Conservation (phyloP, 78 protist species). For the Dictyostelium capitatum region DNA sequence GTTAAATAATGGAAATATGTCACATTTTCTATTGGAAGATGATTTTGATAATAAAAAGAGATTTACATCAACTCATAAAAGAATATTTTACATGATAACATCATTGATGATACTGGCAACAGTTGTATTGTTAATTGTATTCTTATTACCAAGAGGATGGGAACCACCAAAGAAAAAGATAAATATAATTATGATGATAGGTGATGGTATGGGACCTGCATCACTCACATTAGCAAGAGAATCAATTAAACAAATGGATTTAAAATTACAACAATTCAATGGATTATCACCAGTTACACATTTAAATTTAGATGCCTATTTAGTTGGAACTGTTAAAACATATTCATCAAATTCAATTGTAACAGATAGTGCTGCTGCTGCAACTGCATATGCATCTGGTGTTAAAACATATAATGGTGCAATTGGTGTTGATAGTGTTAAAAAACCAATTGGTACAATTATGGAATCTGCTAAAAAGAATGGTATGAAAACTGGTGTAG, state of each 20-base stretch:
- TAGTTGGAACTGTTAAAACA: slow-evolving; percentile 57
- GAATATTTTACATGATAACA: slow-evolving; percentile 18
- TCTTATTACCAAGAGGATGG: slow-evolving; percentile 51
- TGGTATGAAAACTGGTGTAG: slow-evolving; percentile 83
- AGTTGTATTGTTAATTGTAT: slow-evolving; percentile 37
- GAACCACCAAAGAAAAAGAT: slow-evolving; percentile 9
- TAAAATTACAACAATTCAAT: background rate
- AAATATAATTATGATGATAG: slow-evolving; percentile 65
- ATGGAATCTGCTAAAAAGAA: slow-evolving; percentile 81
- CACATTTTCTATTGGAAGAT: slow-evolving; percentile 33
- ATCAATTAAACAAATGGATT: background rate
- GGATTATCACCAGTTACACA: background rate
- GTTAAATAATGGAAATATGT: background rate
- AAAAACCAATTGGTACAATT: slow-evolving; percentile 73
- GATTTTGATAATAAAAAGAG: slow-evolving; percentile 6
- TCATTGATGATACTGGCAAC: background rate
- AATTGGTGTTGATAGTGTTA: slow-evolving; percentile 76
- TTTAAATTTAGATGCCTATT: slow-evolving; percentile 32
- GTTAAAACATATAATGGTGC: slow-evolving; percentile 68
- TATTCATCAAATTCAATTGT: slow-evolving; percentile 9
- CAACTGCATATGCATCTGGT: slow-evolving; percentile 88
- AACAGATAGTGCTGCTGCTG: slow-evolving; percentile 92
- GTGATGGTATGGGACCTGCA: slow-evolving; percentile 83
- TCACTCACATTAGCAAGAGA: slow-evolving; percentile 45
- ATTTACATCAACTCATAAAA: background rate